A percentile compares a stretch with the other conserved stretches of the same genome.
phyloP scores from a whole-genome alignment of 2,329 filamentous ascomycete genomes.

The Phaeosphaeriaceae sp. region DNA sequence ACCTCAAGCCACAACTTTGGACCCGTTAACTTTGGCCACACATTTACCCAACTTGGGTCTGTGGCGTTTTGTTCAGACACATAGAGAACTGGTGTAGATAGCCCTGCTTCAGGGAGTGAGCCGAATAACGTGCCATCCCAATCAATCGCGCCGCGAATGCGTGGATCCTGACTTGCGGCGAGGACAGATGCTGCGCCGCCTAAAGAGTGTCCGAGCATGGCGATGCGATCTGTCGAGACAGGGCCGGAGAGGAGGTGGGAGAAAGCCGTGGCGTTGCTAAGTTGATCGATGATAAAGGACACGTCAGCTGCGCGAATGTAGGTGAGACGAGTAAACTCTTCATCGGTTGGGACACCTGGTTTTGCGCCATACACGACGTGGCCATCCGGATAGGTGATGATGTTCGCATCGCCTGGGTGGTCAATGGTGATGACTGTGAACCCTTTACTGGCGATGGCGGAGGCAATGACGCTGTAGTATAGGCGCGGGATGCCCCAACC shows the following conservation, averaged over 20 bases:
- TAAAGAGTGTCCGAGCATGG: constrained; percentile 27
- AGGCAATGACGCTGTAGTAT: constrained; percentile 52
- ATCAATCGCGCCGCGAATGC: constrained; percentile 17
- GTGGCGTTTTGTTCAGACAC: constrained; percentile 13
- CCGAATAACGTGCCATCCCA: constrained; percentile 27
- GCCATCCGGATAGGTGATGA: constrained; percentile 58
- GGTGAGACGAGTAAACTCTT: constrained; percentile 11
- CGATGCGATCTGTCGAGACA: constrained; percentile 22
- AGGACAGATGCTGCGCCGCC: constrained; percentile 26
- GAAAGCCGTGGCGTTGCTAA: constrained; percentile 29
- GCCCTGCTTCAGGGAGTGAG: constrained; percentile 17
- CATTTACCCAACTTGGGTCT: constrained; percentile 14
- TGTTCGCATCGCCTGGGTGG: constrained; percentile 55
- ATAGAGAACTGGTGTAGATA: constrained; percentile 29
- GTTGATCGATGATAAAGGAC: constrained; percentile 30
- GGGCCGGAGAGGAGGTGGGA: constrained; percentile 19
- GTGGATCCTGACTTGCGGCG: constrained; percentile 20
- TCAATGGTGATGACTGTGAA: constrained; percentile 58
- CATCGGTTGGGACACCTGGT: constrained; percentile 2
- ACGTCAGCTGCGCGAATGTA: constrained; percentile 23
- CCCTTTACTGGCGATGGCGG: constrained; percentile 56
- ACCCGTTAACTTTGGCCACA: constrained; percentile 26
- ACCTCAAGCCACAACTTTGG: constrained; percentile 32
- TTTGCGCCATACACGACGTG: constrained; percentile 15
- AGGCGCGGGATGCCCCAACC: constrained; percentile 52